A percentile compares a stretch with the other conserved stretches of the same genome.
phyloP scores from a whole-genome alignment of 352 stramenopile genomes.

The Pythium pectinolyticum region DNA sequence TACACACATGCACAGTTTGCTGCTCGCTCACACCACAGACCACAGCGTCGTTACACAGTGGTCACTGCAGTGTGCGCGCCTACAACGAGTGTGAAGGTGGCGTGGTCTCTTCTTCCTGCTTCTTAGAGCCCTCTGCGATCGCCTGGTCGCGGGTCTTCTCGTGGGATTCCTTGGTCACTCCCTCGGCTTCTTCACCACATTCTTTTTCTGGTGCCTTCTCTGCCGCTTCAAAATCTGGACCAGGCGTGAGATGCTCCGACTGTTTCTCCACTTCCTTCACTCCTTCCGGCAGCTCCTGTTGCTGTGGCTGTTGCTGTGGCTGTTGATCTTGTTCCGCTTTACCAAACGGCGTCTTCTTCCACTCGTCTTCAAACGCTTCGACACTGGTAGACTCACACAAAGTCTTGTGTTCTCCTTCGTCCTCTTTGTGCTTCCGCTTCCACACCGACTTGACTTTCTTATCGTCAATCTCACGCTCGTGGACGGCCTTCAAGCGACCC shows the following conservation, averaged over 20 bases:
- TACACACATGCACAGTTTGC: too few species aligned
- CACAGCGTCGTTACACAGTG: too few species aligned
- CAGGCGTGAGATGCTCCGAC: constrained; percentile 16
- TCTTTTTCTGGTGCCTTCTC: constrained; percentile 45
- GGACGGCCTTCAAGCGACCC: constrained; percentile 62
- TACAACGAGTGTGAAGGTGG: too few species aligned
- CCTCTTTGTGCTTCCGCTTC: constrained; percentile 43
- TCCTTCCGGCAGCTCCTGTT: constrained; percentile 21
- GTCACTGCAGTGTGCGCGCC: too few species aligned
- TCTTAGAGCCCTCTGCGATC: constrained; percentile 60
- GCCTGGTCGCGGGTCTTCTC: constrained; percentile 43
- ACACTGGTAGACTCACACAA: constrained; percentile 30
- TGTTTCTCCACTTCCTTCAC: constrained; percentile 22
- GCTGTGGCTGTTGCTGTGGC: constrained; percentile 3
- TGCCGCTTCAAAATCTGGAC: constrained; percentile 29
- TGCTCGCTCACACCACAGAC: too few species aligned
- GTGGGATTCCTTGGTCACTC: constrained; percentile 38
- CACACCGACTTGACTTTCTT: constrained; percentile 65
- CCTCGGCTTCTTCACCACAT: constrained; percentile 24
- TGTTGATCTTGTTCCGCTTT: constrained; percentile 39
- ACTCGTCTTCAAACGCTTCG: constrained; percentile 68
- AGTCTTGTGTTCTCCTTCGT: constrained; percentile 58
- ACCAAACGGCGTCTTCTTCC: constrained; percentile 64
- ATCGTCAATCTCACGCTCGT: constrained; percentile 65
- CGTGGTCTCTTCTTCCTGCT: constrained; percentile 71